Conservation (phyloP, 2,329 filamentous ascomycete species). For the Aspergillus thermomutatus region DNA sequence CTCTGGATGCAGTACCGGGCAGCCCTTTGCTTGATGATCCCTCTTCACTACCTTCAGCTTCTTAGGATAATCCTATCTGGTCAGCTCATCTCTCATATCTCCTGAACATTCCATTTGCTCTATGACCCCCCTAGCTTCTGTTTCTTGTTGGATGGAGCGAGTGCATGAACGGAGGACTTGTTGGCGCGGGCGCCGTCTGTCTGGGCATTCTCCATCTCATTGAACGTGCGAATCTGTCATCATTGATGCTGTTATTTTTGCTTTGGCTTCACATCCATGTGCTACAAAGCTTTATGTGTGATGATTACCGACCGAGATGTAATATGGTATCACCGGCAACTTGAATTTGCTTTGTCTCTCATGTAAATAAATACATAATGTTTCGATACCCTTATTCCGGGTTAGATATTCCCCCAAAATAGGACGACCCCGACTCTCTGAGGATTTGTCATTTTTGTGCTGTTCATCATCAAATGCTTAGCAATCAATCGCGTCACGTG, state of each 20-base stretch:
- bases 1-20: conserved; percentile 65
- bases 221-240: not conserved
- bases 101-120: not conserved
- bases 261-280: not conserved
- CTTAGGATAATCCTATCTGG: not conserved
- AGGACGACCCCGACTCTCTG: not conserved
- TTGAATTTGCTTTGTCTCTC: not conserved
- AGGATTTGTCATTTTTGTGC: not conserved
- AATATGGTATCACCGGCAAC: not conserved
- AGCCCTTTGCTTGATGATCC: conserved; percentile 34
- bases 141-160: not conserved
- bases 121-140: not conserved
- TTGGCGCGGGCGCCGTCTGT: conserved; percentile 5
- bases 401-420: not conserved
- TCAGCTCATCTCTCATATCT: not conserved
- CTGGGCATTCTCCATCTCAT: not conserved
- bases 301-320: not conserved
- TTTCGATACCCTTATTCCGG: not conserved
- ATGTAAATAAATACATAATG: too few relatives aligned
- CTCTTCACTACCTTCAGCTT: conserved; percentile 1
- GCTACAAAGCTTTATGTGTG: not conserved
- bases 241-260: not conserved
- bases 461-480: not conserved
- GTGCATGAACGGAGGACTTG: conserved; percentile 3
- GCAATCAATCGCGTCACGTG: not conserved